Evolutionary conservation across 169 alveolate genomes (phyloP).

Genomic region (Plasmodium chabaudi): DNA sequence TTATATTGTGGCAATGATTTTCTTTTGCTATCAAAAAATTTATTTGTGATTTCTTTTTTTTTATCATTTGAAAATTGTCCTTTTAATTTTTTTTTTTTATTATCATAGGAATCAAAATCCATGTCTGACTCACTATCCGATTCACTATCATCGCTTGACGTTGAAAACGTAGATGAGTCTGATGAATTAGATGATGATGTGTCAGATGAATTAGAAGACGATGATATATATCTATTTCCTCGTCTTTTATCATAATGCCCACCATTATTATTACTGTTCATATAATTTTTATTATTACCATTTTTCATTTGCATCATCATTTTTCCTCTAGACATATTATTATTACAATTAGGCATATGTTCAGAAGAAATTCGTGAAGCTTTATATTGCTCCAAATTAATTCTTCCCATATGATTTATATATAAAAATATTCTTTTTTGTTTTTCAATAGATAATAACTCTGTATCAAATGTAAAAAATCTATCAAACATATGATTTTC

Average conservation of each 20-base stretch:
- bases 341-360: constrained; percentile 18
- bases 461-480: constrained; percentile 86
- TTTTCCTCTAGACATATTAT: constrained; percentile 18
- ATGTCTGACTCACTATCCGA: constrained; percentile 81
- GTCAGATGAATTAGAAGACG: constrained; percentile 65
- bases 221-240: constrained; percentile 50
- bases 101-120: constrained; percentile 65
- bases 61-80: constrained; percentile 75
- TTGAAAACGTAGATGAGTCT: constrained; percentile 77
- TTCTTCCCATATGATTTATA: constrained; percentile 88
- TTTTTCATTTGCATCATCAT: constrained; percentile 21
- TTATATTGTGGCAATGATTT: constrained; percentile 85
- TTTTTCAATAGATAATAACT: constrained; percentile 87
- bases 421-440: constrained; percentile 87
- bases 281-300: constrained; percentile 10
- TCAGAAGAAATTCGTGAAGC: constrained; percentile 55
- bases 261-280: constrained; percentile 3
- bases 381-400: constrained; percentile 83
- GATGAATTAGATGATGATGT: constrained; percentile 67
- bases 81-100: constrained; percentile 18
- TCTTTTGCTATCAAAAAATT: constrained; percentile 39
- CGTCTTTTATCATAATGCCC: constrained; percentile 53
- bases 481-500: constrained; percentile 85
- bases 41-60: constrained; percentile 69
- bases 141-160: constrained; percentile 84